Conservation (phyloP, 2,329 filamentous ascomycete genomes). For the Rosellinia necatrix region DNA sequence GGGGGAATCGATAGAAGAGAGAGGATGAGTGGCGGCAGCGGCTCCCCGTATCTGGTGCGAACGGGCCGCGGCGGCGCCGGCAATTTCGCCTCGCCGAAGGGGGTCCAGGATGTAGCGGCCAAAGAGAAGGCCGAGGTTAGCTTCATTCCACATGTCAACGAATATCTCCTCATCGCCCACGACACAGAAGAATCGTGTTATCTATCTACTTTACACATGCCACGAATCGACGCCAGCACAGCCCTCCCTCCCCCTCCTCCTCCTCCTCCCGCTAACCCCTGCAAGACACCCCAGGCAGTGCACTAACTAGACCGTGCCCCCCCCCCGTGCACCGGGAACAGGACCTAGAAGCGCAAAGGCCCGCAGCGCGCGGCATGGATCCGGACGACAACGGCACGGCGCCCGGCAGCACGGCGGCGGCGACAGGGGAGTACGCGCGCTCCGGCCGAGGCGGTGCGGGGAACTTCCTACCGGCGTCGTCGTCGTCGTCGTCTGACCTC, state of each 20-base stretch:
- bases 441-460: conserved; percentile 65
- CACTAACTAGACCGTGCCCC: background rate
- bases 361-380: background rate
- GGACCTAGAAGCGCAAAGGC: conserved; percentile 44
- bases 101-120: conserved; percentile 51
- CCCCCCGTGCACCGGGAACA: conserved; percentile 12
- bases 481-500: conserved; percentile 31
- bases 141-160: too few relatives aligned
- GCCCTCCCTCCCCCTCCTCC: too few relatives aligned
- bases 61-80: conserved; percentile 67
- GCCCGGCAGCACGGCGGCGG: conserved; percentile 23
- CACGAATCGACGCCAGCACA: too few relatives aligned
- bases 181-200: too few relatives aligned
- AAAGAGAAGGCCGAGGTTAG: conserved; percentile 32
- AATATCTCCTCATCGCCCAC: background rate
- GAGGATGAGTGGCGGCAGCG: too few relatives aligned
- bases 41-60: too few relatives aligned
- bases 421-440: conserved; percentile 29
- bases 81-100: conserved; percentile 61
- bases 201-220: too few relatives aligned
- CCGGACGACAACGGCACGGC: conserved; percentile 25
- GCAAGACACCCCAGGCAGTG: background rate
- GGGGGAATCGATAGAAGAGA: too few relatives aligned
- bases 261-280: background rate
- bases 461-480: conserved; percentile 54